Evolutionary conservation across 2,329 filamentous ascomycete species (phyloP), one percentile per base, ranked within the genome.

Genomic region (Talaromyces amestolkiae): DNA sequence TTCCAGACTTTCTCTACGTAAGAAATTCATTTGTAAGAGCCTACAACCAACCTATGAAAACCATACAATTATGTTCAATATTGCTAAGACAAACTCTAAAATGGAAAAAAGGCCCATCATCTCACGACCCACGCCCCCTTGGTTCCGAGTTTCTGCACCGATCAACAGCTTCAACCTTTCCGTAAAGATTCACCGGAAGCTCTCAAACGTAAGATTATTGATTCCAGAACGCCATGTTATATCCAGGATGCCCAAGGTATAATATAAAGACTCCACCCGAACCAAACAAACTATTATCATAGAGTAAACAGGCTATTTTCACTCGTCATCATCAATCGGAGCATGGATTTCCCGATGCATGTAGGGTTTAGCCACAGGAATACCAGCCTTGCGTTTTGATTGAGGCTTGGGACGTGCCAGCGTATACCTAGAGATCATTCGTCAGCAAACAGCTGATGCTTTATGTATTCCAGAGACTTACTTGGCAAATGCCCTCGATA

Each of bases 401-500:
- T 75, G 75, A n/a, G 77, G 74, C 60, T 78, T 79, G 59, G 77
- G 77, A 58, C 77, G 69, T 51, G 77, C 75, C 47, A 79, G 74
- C 22, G 77, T 79, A 68, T 79, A 78, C 68, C 76, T 78, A 31
- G 63, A 43, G 19, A 66, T 56, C 56, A 59, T 15, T 41, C 63
- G 56, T 37, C 61, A 13, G 33, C 31, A 61, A 65, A 11, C 7
- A 47, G 27, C 39, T 27, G 22, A 49, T 19, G 13, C 45, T 24
- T 33, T 13, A 3, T 41, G 22, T 10, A 2, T 15, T 9, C 61
- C n/a, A 6, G 6, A 58, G 22, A 89, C 91, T 76, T 98, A 99
- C 83, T 99, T 99, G 73, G 95, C 93, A 82, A 99, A 99, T 4
- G 95, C 92, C 66, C 95, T 86, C 0, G 93, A 91, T 53, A 99